Conservation (phyloP, 2,329 filamentous ascomycete species). For the Chaetomiaceae sp. region DNA sequence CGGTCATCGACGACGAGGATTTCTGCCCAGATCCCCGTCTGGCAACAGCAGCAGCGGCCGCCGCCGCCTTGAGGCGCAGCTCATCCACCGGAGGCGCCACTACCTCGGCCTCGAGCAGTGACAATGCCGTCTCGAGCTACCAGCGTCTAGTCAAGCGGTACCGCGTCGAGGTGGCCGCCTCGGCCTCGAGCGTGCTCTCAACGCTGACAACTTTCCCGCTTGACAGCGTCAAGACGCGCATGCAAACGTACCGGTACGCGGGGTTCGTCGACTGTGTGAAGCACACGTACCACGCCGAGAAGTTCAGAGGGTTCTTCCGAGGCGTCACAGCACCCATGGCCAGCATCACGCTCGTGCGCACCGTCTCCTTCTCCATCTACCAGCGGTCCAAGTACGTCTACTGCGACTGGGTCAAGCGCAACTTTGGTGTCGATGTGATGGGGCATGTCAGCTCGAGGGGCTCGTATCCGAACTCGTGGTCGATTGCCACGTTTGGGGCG, state of each 20-base stretch:
- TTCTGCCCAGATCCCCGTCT: slow-evolving; percentile 17
- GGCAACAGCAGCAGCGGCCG: slow-evolving; percentile 18
- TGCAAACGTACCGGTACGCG: slow-evolving; percentile 79
- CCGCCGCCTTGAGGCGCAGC: slow-evolving; percentile 19
- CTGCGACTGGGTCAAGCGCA: slow-evolving; percentile 64
- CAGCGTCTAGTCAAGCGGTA: slow-evolving; percentile 66
- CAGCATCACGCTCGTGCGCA: slow-evolving; percentile 39
- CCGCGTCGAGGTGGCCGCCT: slow-evolving; percentile 75
- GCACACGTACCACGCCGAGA: slow-evolving; percentile 71
- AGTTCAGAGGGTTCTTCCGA: slow-evolving; percentile 72
- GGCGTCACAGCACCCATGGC: slow-evolving; percentile 77
- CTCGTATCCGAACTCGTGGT: slow-evolving; percentile 67
- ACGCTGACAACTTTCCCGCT: slow-evolving; percentile 80
- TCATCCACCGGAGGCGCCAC: slow-evolving; percentile 13
- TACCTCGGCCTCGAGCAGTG: slow-evolving; percentile 16
- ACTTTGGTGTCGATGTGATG: slow-evolving; percentile 66
- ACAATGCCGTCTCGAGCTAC: slow-evolving; percentile 30
- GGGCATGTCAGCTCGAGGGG: slow-evolving; percentile 66
- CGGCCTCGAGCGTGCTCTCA: slow-evolving; percentile 70
- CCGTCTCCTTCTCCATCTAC: slow-evolving; percentile 52
- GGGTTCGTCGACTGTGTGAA: slow-evolving; percentile 70
- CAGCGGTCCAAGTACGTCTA: slow-evolving; percentile 70
- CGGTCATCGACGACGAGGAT: slow-evolving; percentile 16
- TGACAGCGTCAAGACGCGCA: slow-evolving; percentile 83
- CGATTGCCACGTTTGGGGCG: slow-evolving; percentile 69